A percentile compares a stretch with the other conserved stretches of the same genome.
Evolutionary conservation across 2,329 filamentous ascomycete species (phyloP).

Genomic region (Venturia pyrina): DNA sequence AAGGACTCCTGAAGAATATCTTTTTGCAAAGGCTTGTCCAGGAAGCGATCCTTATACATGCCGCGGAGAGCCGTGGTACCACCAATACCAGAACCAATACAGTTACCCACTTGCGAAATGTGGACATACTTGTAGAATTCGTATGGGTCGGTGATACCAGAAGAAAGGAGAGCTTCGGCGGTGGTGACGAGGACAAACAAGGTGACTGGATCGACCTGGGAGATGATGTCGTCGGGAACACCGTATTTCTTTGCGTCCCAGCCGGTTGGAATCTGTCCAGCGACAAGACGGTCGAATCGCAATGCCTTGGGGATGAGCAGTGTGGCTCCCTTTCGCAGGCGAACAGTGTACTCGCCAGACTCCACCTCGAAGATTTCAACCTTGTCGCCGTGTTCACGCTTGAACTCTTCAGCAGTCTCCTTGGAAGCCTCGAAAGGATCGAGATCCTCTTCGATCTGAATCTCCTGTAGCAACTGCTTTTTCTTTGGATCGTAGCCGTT

Average conservation of each 20-base stretch:
- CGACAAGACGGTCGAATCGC: slow-evolving; percentile 92
- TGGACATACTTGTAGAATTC: slow-evolving; percentile 99
- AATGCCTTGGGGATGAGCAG: slow-evolving; percentile 95
- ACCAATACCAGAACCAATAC: slow-evolving; percentile 96
- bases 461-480: slow-evolving; percentile 96
- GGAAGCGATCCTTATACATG: slow-evolving; percentile 97
- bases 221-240: slow-evolving; percentile 94
- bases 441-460: slow-evolving; percentile 93
- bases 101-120: slow-evolving; percentile 95
- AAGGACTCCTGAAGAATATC: slow-evolving; percentile 99
- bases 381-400: slow-evolving; percentile 92
- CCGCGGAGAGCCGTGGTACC: slow-evolving; percentile 83
- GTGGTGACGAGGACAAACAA: slow-evolving; percentile 91
- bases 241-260: slow-evolving; percentile 97
- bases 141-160: slow-evolving; percentile 96
- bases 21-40: slow-evolving; percentile 96
- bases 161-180: slow-evolving; percentile 78
- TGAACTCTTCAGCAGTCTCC: slow-evolving; percentile 95
- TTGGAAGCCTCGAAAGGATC: slow-evolving; percentile 96
- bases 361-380: slow-evolving; percentile 97
- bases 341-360: slow-evolving; percentile 87
- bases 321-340: slow-evolving; percentile 88
- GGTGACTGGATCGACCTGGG: slow-evolving; percentile 92
- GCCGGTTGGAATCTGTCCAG: slow-evolving; percentile 90
- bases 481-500: slow-evolving; percentile 95